Percentiles rank a stretch among this genome's conserved stretches.
phyloP scores from a whole-genome alignment of 768 basidiomycete genomes.

The Mycena rosella region DNA sequence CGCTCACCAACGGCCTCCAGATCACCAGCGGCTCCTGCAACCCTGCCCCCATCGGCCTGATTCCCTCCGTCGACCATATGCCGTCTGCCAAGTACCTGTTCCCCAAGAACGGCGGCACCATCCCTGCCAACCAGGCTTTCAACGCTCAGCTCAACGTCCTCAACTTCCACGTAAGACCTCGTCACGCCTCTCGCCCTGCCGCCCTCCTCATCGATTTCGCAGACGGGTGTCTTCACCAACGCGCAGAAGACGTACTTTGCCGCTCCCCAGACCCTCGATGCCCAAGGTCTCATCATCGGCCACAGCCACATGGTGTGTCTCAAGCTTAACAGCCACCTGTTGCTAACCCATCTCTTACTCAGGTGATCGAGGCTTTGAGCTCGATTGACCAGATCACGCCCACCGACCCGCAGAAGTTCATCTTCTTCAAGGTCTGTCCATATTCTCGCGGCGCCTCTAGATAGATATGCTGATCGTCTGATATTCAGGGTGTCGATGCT shows the following conservation, averaged over 20 bases:
- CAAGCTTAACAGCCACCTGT: slow-evolving; percentile 27
- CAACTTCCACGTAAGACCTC: slow-evolving; percentile 41
- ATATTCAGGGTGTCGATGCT: slow-evolving; percentile 59
- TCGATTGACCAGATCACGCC: neutral
- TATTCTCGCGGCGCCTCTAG: no score
- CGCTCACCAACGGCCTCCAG: slow-evolving; percentile 66
- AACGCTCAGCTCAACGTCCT: slow-evolving; percentile 54
- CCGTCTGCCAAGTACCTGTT: slow-evolving; percentile 63
- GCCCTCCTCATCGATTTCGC: neutral
- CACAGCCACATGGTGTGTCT: slow-evolving; percentile 65
- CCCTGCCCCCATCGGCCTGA: slow-evolving; percentile 63
- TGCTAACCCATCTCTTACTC: neutral
- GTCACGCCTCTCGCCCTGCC: no score
- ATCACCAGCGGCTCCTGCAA: slow-evolving; percentile 65
- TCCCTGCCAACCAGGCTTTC: slow-evolving; percentile 59
- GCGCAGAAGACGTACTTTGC: slow-evolving; percentile 62
- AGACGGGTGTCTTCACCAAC: slow-evolving; percentile 66
- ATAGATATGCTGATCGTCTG: no score
- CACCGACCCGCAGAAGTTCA: slow-evolving; percentile 54
- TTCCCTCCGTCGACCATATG: slow-evolving; percentile 58
- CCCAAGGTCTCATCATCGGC: slow-evolving; percentile 59
- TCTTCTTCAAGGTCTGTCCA: slow-evolving; percentile 65
- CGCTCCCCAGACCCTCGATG: slow-evolving; percentile 64
- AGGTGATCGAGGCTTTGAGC: slow-evolving; percentile 10
- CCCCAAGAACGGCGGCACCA: slow-evolving; percentile 54